Percentiles rank a stretch among this genome's conserved stretches.
These are phyloP conservation scores for Salinomyces thailandicus DNA, from an alignment of 2,329 filamentous ascomycete species.

Conservation along the genomic window DNA sequence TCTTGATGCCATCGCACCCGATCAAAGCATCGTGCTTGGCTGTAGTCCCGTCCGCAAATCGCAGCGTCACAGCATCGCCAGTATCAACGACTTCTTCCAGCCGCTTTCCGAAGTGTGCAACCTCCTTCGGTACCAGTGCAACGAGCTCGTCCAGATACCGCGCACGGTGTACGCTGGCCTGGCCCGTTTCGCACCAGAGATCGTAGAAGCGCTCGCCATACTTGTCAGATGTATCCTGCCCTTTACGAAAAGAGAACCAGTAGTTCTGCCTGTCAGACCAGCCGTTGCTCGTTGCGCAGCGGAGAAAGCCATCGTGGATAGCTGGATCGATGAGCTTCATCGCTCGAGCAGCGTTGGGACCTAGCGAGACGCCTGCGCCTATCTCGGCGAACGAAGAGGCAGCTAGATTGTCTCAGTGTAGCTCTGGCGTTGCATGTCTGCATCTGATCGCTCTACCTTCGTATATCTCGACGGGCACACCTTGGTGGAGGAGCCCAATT, in stretches of 20 bases:
- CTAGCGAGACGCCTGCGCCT: conserved; percentile 46
- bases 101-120: conserved; percentile 21
- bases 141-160: conserved; percentile 41
- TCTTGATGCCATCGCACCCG: conserved; percentile 55
- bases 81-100: conserved; percentile 15
- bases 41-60: conserved; percentile 36
- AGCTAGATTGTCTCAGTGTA: conserved; percentile 19
- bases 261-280: conserved; percentile 21
- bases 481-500: conserved; percentile 39
- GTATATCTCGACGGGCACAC: conserved; percentile 9
- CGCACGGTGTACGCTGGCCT: conserved; percentile 35
- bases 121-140: conserved; percentile 34
- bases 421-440: background rate
- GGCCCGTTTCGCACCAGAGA: conserved; percentile 10
- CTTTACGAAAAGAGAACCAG: conserved; percentile 32
- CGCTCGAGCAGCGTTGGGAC: conserved; percentile 44
- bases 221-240: conserved; percentile 14
- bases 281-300: conserved; percentile 29
- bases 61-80: conserved; percentile 23
- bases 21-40: conserved; percentile 40
- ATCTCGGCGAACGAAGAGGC: conserved; percentile 45
- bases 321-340: conserved; percentile 43
- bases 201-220: conserved; percentile 19
- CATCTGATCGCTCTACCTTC: conserved; percentile 6
- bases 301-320: conserved; percentile 31